Percentiles rank a stretch among this genome's conserved stretches.
Evolutionary conservation across 1,284 basidiomycete species (phyloP).

Genomic region (Golubevia pallescens): DNA sequence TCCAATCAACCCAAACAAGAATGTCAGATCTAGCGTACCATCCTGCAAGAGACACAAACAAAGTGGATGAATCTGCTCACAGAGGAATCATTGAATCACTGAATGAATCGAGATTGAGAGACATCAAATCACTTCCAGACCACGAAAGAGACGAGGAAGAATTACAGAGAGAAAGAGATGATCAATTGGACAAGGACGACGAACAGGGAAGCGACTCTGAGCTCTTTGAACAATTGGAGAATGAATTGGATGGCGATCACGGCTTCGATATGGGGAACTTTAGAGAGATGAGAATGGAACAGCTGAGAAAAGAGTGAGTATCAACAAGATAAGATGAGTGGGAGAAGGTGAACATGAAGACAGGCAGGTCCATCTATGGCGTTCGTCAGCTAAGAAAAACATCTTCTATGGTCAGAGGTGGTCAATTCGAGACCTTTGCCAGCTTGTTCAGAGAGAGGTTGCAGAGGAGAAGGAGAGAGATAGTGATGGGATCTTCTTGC

Average conservation of each 20-base stretch:
- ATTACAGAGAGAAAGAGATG: conserved; percentile 9
- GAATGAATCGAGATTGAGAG: no score
- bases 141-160: neutral
- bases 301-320: conserved; percentile 44
- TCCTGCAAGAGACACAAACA: no score
- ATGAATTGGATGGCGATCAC: conserved; percentile 16
- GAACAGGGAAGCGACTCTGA: conserved; percentile 14
- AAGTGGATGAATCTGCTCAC: no score
- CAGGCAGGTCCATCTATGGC: neutral
- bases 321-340: neutral
- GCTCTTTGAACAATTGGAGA: conserved; percentile 17
- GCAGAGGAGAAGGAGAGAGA: neutral
- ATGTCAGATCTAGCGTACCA: no score
- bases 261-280: conserved; percentile 34
- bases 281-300: conserved; percentile 37
- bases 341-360: neutral
- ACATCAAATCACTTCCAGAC: no score
- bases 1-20: no score
- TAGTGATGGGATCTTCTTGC: neutral
- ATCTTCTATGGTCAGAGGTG: conserved; percentile 1
- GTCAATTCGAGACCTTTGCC: no score
- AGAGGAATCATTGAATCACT: no score
- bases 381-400: conserved; percentile 1
- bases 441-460: no score
- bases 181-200: conserved; percentile 16